A percentile compares a stretch with the other conserved stretches of the same genome.
Evolutionary conservation across 441 rosid genomes (phyloP).

Genomic region (Populus hybrid): DNA sequence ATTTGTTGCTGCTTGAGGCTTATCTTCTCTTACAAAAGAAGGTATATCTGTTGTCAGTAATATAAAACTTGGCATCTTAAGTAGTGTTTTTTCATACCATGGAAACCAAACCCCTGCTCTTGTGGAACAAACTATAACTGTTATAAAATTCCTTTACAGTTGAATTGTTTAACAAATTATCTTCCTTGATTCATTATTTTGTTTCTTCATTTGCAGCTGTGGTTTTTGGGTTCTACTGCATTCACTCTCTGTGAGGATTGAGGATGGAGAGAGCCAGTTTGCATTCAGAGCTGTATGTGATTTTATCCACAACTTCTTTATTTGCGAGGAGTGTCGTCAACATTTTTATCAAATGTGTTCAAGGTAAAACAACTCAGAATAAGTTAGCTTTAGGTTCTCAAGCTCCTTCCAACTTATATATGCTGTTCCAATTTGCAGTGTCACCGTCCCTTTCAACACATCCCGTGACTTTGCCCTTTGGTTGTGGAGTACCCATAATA

Average conservation of each 20-base stretch:
- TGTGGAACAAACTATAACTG: neutral
- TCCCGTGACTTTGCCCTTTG: conserved; percentile 79
- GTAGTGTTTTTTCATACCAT: neutral
- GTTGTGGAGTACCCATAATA: conserved; percentile 90
- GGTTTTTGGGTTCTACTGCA: conserved; percentile 97
- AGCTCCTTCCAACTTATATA: conserved; percentile 16
- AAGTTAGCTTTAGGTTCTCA: neutral
- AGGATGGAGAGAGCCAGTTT: conserved; percentile 83
- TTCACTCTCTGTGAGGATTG: conserved; percentile 87
- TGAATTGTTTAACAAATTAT: neutral
- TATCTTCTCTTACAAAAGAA: neutral
- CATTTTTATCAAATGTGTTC: conserved; percentile 85
- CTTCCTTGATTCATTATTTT: neutral
- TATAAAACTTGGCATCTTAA: conserved; percentile 1
- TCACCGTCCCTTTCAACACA: conserved; percentile 58
- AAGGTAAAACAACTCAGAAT: conserved; percentile 44
- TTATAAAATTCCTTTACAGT: neutral
- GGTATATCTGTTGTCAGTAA: neutral
- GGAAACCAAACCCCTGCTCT: neutral
- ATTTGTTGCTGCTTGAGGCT: neutral
- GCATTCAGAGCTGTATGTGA: conserved; percentile 72
- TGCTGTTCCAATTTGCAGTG: conserved; percentile 41
- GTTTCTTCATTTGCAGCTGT: conserved; percentile 56
- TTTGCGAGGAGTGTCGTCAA: conserved; percentile 91
- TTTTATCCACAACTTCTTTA: conserved; percentile 81